Conservation (phyloP, 2,329 filamentous ascomycete genomes). For the Stachybotrys echinatus region DNA sequence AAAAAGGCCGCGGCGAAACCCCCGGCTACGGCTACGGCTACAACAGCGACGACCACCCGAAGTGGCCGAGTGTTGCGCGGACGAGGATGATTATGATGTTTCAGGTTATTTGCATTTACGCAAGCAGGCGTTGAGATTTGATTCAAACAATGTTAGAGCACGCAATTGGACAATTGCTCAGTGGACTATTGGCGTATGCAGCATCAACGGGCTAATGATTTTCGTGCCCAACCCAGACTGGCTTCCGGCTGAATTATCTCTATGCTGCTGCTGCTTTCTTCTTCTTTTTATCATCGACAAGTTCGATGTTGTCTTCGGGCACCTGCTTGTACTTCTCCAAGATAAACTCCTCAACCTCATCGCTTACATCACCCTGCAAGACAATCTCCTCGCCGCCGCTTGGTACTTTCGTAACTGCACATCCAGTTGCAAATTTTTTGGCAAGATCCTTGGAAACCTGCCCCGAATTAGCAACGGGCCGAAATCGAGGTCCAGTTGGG, state of each 20-base stretch:
- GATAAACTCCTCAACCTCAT: constrained; percentile 89
- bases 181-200: neutral
- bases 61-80: constrained; percentile 52
- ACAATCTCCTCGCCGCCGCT: constrained; percentile 93
- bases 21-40: constrained; percentile 17
- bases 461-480: constrained; percentile 2
- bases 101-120: constrained; percentile 3
- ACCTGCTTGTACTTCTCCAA: constrained; percentile 84
- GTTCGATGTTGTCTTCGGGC: constrained; percentile 90
- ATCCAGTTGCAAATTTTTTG: constrained; percentile 97
- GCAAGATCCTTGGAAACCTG: constrained; percentile 86
- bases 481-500: constrained; percentile 1
- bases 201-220: neutral
- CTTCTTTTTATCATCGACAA: constrained; percentile 96
- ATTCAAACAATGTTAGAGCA: constrained; percentile 14
- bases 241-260: neutral
- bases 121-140: neutral
- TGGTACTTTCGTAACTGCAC: constrained; percentile 83
- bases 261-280: constrained; percentile 31
- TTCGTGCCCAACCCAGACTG: neutral
- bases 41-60: constrained; percentile 33
- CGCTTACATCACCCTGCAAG: constrained; percentile 93
- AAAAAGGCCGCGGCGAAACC: constrained; percentile 42
- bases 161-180: constrained; percentile 5
- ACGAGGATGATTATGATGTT: constrained; percentile 30